Evolutionary conservation across 257 asterid genomes (phyloP).

Genomic region (Mentha longifolia): DNA sequence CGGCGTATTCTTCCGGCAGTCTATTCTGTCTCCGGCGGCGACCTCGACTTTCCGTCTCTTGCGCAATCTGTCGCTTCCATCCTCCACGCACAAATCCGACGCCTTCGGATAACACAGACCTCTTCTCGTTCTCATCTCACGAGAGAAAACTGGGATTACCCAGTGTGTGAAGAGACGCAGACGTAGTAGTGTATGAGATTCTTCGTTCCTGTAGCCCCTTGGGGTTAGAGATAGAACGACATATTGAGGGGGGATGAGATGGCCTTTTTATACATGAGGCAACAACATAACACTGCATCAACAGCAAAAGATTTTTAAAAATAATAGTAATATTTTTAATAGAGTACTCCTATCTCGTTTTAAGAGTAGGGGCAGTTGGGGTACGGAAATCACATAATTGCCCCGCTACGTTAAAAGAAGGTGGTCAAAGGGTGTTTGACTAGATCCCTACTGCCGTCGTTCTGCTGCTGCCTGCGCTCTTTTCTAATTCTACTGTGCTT

Average conservation of each 20-base stretch:
- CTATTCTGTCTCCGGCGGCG: conserved; percentile 30
- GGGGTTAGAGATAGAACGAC: conserved; percentile 31
- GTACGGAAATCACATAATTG: conserved; percentile 34
- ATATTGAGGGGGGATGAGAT: conserved; percentile 8
- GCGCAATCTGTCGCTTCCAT: not conserved
- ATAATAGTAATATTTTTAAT: not conserved
- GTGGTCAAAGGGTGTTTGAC: conserved; percentile 71
- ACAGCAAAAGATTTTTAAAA: conserved; percentile 9
- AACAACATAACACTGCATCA: conserved; percentile 18
- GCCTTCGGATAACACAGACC: conserved; percentile 56
- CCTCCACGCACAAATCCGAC: conserved; percentile 34
- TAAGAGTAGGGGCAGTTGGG: not conserved
- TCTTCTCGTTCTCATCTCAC: conserved; percentile 60
- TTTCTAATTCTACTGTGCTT: not conserved
- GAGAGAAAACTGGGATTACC: not conserved
- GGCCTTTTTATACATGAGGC: conserved; percentile 30
- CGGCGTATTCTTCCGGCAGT: conserved; percentile 45
- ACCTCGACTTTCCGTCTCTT: conserved; percentile 39
- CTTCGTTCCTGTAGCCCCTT: not conserved
- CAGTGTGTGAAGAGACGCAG: not conserved
- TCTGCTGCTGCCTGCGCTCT: too few species aligned
- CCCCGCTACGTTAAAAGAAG: conserved; percentile 32
- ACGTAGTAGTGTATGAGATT: conserved; percentile 18
- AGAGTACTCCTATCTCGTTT: not conserved
- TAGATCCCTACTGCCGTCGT: conserved; percentile 59